Base-by-base conservation (phyloP, 805 yeast species). In the Phaffomyces thermotolerans region DNA sequence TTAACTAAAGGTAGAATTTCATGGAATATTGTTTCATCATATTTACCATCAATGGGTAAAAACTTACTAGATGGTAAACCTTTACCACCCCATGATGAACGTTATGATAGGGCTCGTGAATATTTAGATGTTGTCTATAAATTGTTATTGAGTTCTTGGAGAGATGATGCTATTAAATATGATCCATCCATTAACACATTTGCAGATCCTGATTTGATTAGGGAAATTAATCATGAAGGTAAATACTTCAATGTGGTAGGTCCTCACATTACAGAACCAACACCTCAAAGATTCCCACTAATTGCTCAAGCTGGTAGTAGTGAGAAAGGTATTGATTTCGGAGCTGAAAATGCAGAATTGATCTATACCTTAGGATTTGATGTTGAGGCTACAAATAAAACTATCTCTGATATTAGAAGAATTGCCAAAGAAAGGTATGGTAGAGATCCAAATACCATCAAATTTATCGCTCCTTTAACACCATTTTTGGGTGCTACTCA, bases 21-120 rank as follows among this genome's bases (percentile, higher is more conserved):
- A 23, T 69, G 74, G 74, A 69, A 69, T 48, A 62, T 69, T 17
- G 74, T 69, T 24, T 62, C 71, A 9, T 64, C 71, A 6, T 68
- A 69, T 39, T 52, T 69, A 41, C 70, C 68, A 40, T 59, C 67
- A 50, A 71, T 72, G 6, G 65, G 72, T 7, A 54, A 63, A 45
- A 65, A 68, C 41, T 49, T 66, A 32, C 51, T 66, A 30, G 66
- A 68, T 41, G 67, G 66, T 4, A 62, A 58, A 33, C 42, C 52
- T 4, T 56, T 67, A 24, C 67, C 70, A 10, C 64, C 58, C 3
- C 73, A 68, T 46, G 71, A 66, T 34, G 68, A 66, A 42, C 62
- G 75, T 41, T 69, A 69, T 45, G 57, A 46, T 6, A 55, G 59
- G 36, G 70, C 75, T 3, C 65, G 66, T 37, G 75, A 69, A 48